Base-by-base conservation (phyloP, 331 rosid species). In the Arachis monticola region DNA sequence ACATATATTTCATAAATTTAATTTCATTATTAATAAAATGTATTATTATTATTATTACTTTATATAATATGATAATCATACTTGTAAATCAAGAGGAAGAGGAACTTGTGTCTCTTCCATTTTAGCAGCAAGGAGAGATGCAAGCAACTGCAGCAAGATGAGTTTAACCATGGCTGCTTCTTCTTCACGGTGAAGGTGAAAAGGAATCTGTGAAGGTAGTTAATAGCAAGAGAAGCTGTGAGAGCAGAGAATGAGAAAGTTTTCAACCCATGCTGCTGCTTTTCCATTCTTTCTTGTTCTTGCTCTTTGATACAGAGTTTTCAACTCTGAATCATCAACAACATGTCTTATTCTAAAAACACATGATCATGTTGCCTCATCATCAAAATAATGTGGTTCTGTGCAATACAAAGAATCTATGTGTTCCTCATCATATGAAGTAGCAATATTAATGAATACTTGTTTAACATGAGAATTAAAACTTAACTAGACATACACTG, bases 131-230 rank as follows among this genome's bases (percentile, higher is more conserved):
- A 93, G 85, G 85, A 38, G 98, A 87, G 38, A 93, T 67, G 13
- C 96, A 93, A 11, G 96, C 83, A n/a, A 93, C 91, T 6, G 98
- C 88, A 47, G 83, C 78, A 3, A 93, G 90, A 2, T 89, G 97
- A 17, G 83, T 77, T 77, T 85, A 81, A 17, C 22, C 22, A 17
- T 17, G 22, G 22, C 22, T 17, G 22, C 22, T 17, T 17, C 22
- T 17, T 17, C 22, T 17, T 17, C 22, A 17, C 22, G 22, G 22
- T 17, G 22, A 17, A 17, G 22, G 22, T 17, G 22, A 17, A 17
- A 17, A 17, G 22, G 22, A 17, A 17, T 17, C 22, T 17, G 22
- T 17, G 22, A 17, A 17, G 22, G 22, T 17, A 17, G 22, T 17
- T 17, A 17, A 17, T 17, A 17, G 22, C 22, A 17, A 17, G 22